Evolutionary conservation across 805 yeast species (phyloP), one percentile per base, ranked within the genome.

Genomic region (Nakazawaea sp.): DNA sequence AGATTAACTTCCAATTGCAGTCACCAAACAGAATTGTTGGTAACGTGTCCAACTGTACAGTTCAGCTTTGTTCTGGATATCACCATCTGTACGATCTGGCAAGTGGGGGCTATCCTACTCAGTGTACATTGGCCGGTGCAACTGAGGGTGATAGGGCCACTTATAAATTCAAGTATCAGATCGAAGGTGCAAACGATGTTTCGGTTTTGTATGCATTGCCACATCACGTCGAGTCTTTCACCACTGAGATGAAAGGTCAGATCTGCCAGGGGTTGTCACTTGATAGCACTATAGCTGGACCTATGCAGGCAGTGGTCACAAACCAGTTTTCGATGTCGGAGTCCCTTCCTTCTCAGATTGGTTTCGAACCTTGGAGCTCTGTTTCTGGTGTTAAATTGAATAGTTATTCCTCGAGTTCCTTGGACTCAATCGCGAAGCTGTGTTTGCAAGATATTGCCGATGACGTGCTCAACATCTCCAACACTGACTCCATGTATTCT

Each of bases 401-500:
- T 23, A 18, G 21, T 10, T 34, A 43, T 50, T 3, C 28, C 42
- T 5, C 5, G 4, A 2, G 62, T 53, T 38, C 49, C 3, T 51
- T 61, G 26, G 47, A 52, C 1, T 40, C 56, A 26, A 66, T 79
- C 25, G 56, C 62, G 10, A 45, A 50, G 12, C 73, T 70, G 3
- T 77, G 79, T 6, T 51, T 49, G 27, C 43, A 56, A 8, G 85
- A 79, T 43, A 53, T 66, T n/a, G 48, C 66, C 30, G 77, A 72
- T 41, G 80, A 77, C 41, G 64, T 77, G 18, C 53, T 54, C 4
- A 66, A 64, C 6, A 66, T 70, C 61, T 65, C 75, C 15, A 58
- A 78, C 49, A 55, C 73, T 17, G 81, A 82, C 43, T 82, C 94
- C 2, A 85, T 85, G 80, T 88, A 88, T 58, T 75, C 81, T 20